Evolutionary conservation across 495 filamentous ascomycete genomes (phyloP).

Genomic region (Pyrenopolyporus hunteri): DNA sequence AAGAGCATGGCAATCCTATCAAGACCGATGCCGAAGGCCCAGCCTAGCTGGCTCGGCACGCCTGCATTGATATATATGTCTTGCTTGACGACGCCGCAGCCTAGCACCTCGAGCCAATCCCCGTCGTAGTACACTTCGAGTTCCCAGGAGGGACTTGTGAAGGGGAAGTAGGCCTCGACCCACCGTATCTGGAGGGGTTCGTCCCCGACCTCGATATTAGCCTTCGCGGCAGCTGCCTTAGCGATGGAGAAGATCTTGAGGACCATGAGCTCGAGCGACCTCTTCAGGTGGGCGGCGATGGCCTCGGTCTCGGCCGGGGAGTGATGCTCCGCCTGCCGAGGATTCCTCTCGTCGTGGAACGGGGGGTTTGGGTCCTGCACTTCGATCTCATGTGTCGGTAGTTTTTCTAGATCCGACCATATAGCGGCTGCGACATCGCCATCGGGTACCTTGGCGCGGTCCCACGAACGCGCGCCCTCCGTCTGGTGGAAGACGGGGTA

Average conservation of each 20-base stretch:
- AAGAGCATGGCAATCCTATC: constrained; percentile 96
- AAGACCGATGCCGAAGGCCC: constrained; percentile 94
- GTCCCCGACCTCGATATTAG: constrained; percentile 53
- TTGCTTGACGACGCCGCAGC: constrained; percentile 90
- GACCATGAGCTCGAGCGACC: constrained; percentile 86
- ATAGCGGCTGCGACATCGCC: constrained; percentile 68
- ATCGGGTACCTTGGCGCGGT: constrained; percentile 63
- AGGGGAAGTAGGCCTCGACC: constrained; percentile 97
- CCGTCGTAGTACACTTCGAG: constrained; percentile 94
- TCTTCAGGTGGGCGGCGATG: constrained; percentile 83
- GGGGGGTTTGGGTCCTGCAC: constrained; percentile 88
- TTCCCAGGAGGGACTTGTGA: constrained; percentile 94
- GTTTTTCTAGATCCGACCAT: constrained; percentile 64
- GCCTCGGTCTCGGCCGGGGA: constrained; percentile 78
- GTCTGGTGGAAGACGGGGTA: constrained; percentile 99
- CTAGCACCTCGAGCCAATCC: constrained; percentile 93
- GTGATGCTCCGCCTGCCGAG: constrained; percentile 75
- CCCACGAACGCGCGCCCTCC: constrained; percentile 94
- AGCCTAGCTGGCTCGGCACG: constrained; percentile 77
- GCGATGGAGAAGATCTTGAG: constrained; percentile 86
- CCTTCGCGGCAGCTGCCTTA: constrained; percentile 64
- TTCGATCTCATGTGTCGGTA: constrained; percentile 73
- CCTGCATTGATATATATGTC: constrained; percentile 76
- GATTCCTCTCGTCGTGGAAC: constrained; percentile 79
- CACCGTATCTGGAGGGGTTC: constrained; percentile 86